phyloP scores from a whole-genome alignment of 768 basidiomycete species.

The Rhizopogon vinicolor region DNA sequence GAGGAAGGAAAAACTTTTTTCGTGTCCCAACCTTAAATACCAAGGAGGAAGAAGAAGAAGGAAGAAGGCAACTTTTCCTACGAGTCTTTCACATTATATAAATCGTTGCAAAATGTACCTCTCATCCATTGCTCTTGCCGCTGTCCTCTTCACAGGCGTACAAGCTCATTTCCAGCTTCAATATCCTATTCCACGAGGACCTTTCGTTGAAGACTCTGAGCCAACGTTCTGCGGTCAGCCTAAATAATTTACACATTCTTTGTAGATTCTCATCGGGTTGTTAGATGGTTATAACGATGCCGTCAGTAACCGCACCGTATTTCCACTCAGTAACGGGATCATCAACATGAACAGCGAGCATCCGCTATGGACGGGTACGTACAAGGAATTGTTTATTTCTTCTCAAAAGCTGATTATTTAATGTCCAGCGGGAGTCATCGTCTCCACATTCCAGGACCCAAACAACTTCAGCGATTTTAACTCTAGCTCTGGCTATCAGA shows the following conservation, averaged over 20 bases:
- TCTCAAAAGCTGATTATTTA: neutral
- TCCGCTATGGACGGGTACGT: constrained; percentile 52
- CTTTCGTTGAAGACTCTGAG: constrained; percentile 57
- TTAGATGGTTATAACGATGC: constrained; percentile 60
- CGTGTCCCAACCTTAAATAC: neutral
- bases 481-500: constrained; percentile 28
- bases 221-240: constrained; percentile 62
- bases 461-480: constrained; percentile 63
- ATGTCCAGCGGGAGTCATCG: constrained; percentile 43
- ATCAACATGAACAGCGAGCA: constrained; percentile 66
- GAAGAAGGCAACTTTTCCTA: neutral
- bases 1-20: neutral
- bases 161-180: constrained; percentile 79
- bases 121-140: constrained; percentile 30
- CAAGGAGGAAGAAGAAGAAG: neutral
- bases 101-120: constrained; percentile 26
- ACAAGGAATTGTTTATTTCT: neutral
- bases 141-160: constrained; percentile 36
- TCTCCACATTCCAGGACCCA: constrained; percentile 55
- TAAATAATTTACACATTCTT: neutral
- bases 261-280: neutral
- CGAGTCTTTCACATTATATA: neutral
- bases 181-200: constrained; percentile 70
- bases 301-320: constrained; percentile 54
- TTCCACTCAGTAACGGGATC: constrained; percentile 63